Evolutionary conservation across 495 filamentous ascomycete species (phyloP).

Genomic region (Tuber umbilicatum): DNA sequence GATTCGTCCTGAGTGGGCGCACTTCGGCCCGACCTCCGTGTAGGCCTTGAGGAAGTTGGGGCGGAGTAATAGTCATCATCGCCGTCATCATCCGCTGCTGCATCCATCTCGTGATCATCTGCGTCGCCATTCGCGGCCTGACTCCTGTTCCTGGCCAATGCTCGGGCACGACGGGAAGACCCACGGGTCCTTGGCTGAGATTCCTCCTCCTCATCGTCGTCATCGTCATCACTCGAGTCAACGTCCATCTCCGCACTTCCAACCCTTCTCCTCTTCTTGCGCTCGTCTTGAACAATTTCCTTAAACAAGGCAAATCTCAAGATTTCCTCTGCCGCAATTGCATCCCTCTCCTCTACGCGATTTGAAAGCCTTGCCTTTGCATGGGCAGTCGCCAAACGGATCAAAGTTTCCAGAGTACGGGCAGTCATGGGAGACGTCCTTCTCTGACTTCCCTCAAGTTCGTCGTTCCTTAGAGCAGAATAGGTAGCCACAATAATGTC

Average conservation of each 20-base stretch:
- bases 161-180: constrained; percentile 24
- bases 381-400: constrained; percentile 93
- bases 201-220: constrained; percentile 43
- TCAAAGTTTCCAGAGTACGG: constrained; percentile 93
- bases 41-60: constrained; percentile 17
- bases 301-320: constrained; percentile 96
- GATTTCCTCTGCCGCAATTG: constrained; percentile 79
- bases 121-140: constrained; percentile 12
- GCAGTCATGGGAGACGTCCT: constrained; percentile 93
- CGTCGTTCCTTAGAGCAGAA: constrained; percentile 88
- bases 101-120: constrained; percentile 35
- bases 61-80: constrained; percentile 37
- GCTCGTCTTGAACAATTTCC: constrained; percentile 84
- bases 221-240: constrained; percentile 46
- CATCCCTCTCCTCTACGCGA: constrained; percentile 87
- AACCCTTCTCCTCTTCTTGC: constrained; percentile 61
- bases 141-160: constrained; percentile 19
- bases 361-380: constrained; percentile 88
- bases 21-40: constrained; percentile 23
- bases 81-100: constrained; percentile 25
- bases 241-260: constrained; percentile 44
- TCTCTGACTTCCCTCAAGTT: constrained; percentile 86
- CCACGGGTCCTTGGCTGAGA: constrained; percentile 19
- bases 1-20: constrained; percentile 25
- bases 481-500: constrained; percentile 91